phyloP scores from a whole-genome alignment of 768 basidiomycete species.

The Mycena haematopus region DNA sequence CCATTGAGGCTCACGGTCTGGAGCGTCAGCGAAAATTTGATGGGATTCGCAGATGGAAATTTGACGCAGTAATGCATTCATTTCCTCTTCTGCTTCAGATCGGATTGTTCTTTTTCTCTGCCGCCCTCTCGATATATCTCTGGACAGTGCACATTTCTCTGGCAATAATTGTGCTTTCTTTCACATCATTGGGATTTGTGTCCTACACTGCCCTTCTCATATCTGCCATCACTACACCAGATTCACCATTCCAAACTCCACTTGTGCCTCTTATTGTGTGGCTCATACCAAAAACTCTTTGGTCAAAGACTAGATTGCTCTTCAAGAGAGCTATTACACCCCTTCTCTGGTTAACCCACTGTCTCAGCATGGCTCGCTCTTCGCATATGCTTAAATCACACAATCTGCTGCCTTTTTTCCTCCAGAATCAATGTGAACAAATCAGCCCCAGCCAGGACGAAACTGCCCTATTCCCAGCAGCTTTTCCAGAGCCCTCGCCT shows the following conservation, averaged over 20 bases:
- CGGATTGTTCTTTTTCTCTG: conserved; percentile 3
- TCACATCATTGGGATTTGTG: conserved; percentile 5
- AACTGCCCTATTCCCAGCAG: neutral
- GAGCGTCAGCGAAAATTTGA: conserved; percentile 13
- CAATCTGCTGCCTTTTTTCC: neutral
- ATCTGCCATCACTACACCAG: neutral
- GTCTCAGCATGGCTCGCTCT: neutral
- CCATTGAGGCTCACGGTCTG: conserved; percentile 6
- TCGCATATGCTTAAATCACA: neutral
- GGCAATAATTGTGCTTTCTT: neutral
- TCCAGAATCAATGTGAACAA: neutral
- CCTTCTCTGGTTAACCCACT: neutral
- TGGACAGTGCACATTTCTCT: conserved; percentile 1
- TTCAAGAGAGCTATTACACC: too few relatives aligned
- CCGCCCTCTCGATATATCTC: conserved; percentile 7
- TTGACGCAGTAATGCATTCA: conserved; percentile 6
- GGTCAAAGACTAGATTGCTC: neutral
- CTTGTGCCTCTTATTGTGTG: neutral
- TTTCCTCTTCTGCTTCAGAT: conserved; percentile 14
- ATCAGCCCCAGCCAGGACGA: too few relatives aligned
- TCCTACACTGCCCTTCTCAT: conserved; percentile 1
- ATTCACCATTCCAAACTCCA: conserved; percentile 11
- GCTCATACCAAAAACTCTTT: neutral
- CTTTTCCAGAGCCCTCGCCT: neutral
- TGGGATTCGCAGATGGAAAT: conserved; percentile 10